Conservation (phyloP, 305 asterid genomes). For the Rubia balearica region DNA sequence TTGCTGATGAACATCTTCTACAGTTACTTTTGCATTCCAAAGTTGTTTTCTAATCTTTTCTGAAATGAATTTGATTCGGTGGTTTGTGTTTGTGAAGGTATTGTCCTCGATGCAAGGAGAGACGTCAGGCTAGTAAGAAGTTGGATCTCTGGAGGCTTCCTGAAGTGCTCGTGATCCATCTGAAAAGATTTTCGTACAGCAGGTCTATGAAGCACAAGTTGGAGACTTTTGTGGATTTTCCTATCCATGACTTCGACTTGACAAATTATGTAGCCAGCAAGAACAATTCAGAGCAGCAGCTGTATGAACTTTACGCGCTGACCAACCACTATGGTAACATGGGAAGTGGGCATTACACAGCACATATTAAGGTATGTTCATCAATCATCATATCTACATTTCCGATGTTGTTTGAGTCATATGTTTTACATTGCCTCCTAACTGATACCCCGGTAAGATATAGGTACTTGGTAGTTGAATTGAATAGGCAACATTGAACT, state of each 20-base stretch:
- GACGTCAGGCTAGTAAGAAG: conserved; percentile 98
- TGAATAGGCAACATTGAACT: background rate
- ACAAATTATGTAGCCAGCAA: conserved; percentile 87
- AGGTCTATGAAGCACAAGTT: conserved; percentile 97
- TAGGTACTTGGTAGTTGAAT: background rate
- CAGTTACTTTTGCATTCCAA: background rate
- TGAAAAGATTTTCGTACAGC: conserved; percentile 92
- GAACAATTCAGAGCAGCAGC: conserved; percentile 69
- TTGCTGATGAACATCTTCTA: conserved; percentile 7
- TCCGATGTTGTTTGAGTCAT: background rate
- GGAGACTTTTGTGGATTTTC: conserved; percentile 92
- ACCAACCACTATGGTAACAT: conserved; percentile 94
- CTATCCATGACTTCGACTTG: conserved; percentile 86
- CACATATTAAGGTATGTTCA: conserved; percentile 69
- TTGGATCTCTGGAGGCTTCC: conserved; percentile 99
- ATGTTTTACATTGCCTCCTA: background rate
- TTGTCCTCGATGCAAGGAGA: conserved; percentile 97
- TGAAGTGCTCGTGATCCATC: conserved; percentile 91
- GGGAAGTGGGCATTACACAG: conserved; percentile 99
- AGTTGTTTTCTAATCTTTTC: background rate
- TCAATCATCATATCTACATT: background rate
- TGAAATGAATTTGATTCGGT: background rate
- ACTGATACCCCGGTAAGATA: background rate
- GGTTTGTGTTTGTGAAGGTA: conserved; percentile 42
- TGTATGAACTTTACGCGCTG: conserved; percentile 90